Conservation (phyloP, 2,329 filamentous ascomycete species). For the Fusarium sp. region DNA sequence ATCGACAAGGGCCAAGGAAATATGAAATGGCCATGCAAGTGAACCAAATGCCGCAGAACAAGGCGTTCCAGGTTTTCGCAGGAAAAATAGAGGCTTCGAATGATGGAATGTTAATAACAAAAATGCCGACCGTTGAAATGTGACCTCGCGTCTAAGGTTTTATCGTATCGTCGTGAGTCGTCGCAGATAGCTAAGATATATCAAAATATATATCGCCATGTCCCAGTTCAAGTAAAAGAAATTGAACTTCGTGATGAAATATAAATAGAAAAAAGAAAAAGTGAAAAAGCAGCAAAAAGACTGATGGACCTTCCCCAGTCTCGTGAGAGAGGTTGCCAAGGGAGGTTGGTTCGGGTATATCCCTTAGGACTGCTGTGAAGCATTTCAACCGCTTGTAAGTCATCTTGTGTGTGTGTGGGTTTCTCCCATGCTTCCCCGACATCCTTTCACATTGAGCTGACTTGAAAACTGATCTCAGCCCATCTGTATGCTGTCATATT, state of each 20-base stretch:
- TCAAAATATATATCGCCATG: constrained; percentile 26
- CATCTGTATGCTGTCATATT: constrained; percentile 26
- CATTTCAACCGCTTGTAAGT: constrained; percentile 56
- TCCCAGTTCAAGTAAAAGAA: constrained; percentile 15
- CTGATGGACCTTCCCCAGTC: constrained; percentile 33
- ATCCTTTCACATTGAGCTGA: constrained; percentile 24
- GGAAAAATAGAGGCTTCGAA: constrained; percentile 7
- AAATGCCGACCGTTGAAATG: constrained; percentile 37
- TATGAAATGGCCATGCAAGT: neutral
- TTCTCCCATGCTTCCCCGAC: constrained; percentile 28
- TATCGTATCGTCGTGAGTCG: constrained; percentile 49
- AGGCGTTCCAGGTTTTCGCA: constrained; percentile 26
- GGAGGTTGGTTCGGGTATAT: constrained; percentile 49
- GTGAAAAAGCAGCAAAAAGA: constrained; percentile 4
- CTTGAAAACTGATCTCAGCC: constrained; percentile 34
- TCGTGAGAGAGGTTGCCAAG: constrained; percentile 48
- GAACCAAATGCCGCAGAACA: constrained; percentile 1
- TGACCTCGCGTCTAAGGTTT: constrained; percentile 46
- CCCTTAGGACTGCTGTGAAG: constrained; percentile 55
- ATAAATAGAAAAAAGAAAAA: constrained; percentile 7
- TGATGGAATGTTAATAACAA: constrained; percentile 7
- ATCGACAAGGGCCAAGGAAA: neutral
- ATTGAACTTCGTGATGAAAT: constrained; percentile 6
- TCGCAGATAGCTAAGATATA: constrained; percentile 29
- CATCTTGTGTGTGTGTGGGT: constrained; percentile 41